These are phyloP conservation scores for Linderniella brevidens DNA, from an alignment of 257 asterid species.

Conservation along the genomic window DNA sequence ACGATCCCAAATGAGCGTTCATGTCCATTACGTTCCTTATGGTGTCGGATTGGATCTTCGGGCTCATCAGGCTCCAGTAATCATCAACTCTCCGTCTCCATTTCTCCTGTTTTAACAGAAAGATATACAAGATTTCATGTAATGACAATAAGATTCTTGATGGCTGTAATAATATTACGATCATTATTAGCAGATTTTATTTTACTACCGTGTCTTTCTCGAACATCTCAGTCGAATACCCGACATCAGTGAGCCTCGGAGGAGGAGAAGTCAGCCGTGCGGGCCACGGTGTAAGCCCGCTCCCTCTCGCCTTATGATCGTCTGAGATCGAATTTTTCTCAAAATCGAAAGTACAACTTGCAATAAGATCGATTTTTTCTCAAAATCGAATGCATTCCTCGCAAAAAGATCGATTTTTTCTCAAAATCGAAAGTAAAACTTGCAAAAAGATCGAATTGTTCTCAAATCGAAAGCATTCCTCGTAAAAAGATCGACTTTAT, in stretches of 20 bases:
- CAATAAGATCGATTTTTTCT: not conserved
- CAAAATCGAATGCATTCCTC: too few species aligned
- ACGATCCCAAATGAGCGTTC: slow-evolving; percentile 79
- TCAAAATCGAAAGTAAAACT: too few species aligned
- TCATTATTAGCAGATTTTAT: not conserved
- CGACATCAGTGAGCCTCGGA: slow-evolving; percentile 77
- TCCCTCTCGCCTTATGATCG: slow-evolving; percentile 54
- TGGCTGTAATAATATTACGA: not conserved
- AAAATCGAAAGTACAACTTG: slow-evolving; percentile 4
- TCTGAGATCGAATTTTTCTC: too few species aligned
- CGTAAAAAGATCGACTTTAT: too few species aligned
- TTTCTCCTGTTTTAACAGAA: slow-evolving; percentile 24
- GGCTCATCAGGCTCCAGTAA: slow-evolving; percentile 48
- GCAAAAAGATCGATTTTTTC: too few species aligned
- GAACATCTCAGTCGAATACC: slow-evolving; percentile 60
- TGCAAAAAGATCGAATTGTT: too few species aligned
- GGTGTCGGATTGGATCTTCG: slow-evolving; percentile 42
- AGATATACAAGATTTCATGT: too few species aligned
- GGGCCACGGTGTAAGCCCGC: slow-evolving; percentile 83
- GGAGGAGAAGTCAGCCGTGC: slow-evolving; percentile 61
- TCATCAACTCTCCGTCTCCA: slow-evolving; percentile 64
- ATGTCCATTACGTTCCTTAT: slow-evolving; percentile 76
- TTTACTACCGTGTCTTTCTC: slow-evolving; percentile 52
- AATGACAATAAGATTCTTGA: too few species aligned
- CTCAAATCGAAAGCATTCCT: too few species aligned